A percentile compares a stretch with the other conserved stretches of the same genome.
Conservation (phyloP, 805 yeast genomes). For the Metschnikowia rubicola region DNA sequence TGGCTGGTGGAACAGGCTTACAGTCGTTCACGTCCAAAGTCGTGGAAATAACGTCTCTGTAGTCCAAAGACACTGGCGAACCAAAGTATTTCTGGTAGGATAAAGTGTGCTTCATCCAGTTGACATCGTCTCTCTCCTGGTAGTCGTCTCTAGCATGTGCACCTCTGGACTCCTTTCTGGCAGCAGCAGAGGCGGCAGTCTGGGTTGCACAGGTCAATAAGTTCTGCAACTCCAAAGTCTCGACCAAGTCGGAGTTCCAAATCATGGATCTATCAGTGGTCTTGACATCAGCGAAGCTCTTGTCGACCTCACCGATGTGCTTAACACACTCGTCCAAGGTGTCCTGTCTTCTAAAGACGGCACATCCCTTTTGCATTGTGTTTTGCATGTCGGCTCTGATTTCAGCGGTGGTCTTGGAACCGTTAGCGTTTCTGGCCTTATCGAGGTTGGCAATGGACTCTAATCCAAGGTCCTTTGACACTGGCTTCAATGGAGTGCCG, state of each 20-base stretch:
- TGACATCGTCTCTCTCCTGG: slow-evolving; percentile 90
- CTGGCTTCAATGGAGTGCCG: slow-evolving; percentile 78
- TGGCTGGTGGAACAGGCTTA: slow-evolving; percentile 94
- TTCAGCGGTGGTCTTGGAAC: slow-evolving; percentile 78
- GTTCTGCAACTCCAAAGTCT: slow-evolving; percentile 93
- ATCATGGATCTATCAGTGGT: slow-evolving; percentile 96
- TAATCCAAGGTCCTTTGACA: slow-evolving; percentile 82
- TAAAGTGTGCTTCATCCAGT: slow-evolving; percentile 97
- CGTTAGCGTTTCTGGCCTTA: slow-evolving; percentile 78
- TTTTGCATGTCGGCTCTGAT: slow-evolving; percentile 92
- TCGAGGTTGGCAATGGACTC: slow-evolving; percentile 90
- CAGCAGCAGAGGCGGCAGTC: slow-evolving; percentile 91
- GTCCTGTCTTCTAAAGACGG: slow-evolving; percentile 93
- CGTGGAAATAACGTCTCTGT: slow-evolving; percentile 78
- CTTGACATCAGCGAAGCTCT: slow-evolving; percentile 67
- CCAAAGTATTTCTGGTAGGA: slow-evolving; percentile 82
- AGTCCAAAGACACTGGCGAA: slow-evolving; percentile 67
- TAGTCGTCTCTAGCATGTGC: slow-evolving; percentile 99
- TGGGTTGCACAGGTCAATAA: slow-evolving; percentile 95
- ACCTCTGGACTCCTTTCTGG: slow-evolving; percentile 96
- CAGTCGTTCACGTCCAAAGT: slow-evolving; percentile 92
- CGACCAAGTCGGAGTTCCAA: slow-evolving; percentile 97
- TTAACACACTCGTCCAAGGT: slow-evolving; percentile 88
- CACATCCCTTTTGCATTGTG: slow-evolving; percentile 94
- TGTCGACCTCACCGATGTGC: slow-evolving; percentile 72